Percentiles rank a stretch among this genome's conserved stretches.
Evolutionary conservation across 169 alveolate species (phyloP).

Genomic region (Plasmodium vivax): DNA sequence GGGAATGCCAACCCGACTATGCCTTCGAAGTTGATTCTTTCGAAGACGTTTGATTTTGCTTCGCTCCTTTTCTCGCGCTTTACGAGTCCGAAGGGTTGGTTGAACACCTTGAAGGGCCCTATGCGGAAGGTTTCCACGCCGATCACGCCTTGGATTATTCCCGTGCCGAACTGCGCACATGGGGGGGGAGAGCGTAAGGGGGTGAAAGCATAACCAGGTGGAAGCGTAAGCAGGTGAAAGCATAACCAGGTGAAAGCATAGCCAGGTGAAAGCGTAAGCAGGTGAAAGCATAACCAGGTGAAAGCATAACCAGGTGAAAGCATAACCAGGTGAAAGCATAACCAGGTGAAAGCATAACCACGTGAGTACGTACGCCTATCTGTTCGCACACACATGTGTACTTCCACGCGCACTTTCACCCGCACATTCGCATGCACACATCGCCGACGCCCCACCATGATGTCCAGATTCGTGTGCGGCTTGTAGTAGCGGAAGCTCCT

Average conservation of each 20-base stretch:
- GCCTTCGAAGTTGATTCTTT: conserved; percentile 88
- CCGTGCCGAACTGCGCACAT: conserved; percentile 79
- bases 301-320: neutral
- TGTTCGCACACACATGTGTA: neutral
- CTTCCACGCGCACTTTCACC: too few relatives aligned
- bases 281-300: neutral
- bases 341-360: neutral
- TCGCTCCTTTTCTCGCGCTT: conserved; percentile 50
- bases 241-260: neutral
- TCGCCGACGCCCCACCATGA: conserved; percentile 28
- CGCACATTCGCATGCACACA: neutral
- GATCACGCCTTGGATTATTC: conserved; percentile 78
- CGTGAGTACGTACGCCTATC: neutral
- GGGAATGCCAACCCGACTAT: conserved; percentile 91
- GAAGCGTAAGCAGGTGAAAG: too few relatives aligned
- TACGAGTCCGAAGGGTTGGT: conserved; percentile 55
- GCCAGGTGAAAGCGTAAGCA: neutral
- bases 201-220: neutral
- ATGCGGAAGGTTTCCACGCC: conserved; percentile 66
- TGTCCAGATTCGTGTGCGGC: conserved; percentile 72
- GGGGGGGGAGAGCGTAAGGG: neutral
- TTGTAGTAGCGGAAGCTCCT: conserved; percentile 35
- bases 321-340: neutral
- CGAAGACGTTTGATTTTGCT: conserved; percentile 11
- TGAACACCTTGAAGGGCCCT: conserved; percentile 65